Evolutionary conservation across 75 land plant species (phyloP).

Genomic region (Sequoiadendron giganteum): DNA sequence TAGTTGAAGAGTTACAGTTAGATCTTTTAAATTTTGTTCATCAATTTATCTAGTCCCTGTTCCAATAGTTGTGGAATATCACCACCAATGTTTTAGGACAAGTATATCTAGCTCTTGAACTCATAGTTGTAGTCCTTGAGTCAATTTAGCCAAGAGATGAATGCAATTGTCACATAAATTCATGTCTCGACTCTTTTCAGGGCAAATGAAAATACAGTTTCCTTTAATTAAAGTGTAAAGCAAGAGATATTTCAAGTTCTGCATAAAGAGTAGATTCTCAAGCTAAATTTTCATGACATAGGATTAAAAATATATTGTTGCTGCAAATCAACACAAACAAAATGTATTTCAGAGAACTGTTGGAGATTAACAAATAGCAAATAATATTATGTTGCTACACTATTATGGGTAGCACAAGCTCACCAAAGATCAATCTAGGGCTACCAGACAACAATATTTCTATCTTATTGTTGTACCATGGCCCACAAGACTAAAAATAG

Average conservation of each 20-base stretch:
- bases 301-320: neutral
- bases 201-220: neutral
- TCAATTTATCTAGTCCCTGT: neutral
- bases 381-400: neutral
- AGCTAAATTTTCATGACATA: neutral
- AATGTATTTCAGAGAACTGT: neutral
- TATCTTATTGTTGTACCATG: neutral
- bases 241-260: neutral
- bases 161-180: neutral
- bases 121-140: neutral
- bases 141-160: neutral
- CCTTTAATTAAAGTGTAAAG: neutral
- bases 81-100: neutral
- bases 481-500: neutral
- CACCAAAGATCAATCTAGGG: neutral
- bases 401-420: neutral
- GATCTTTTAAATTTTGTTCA: neutral
- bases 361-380: neutral
- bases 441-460: neutral
- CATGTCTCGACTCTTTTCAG: neutral
- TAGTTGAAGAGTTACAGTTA: neutral
- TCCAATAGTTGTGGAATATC: neutral
- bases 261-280: neutral
- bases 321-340: neutral
- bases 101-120: neutral